Evolutionary conservation across 2,329 filamentous ascomycete species (phyloP).

Genomic region (Fusarium hainanense): DNA sequence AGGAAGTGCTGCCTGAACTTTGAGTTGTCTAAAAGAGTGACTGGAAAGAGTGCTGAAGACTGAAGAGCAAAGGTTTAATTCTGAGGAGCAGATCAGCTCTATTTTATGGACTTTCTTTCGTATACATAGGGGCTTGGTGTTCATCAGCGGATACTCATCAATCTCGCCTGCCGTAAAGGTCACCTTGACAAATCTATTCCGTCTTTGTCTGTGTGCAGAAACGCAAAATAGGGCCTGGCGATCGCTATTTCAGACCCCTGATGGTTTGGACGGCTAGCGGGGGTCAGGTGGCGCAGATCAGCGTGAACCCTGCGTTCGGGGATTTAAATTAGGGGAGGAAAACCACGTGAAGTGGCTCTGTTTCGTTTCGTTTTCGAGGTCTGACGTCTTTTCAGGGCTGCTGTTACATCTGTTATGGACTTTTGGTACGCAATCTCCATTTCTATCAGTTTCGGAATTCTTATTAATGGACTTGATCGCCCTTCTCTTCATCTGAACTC

Average conservation of each 20-base stretch:
- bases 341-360: background rate
- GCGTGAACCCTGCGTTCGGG: background rate
- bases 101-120: slow-evolving; percentile 8
- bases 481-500: background rate
- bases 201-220: background rate
- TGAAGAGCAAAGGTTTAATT: background rate
- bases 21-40: slow-evolving; percentile 31
- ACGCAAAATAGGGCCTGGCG: slow-evolving; percentile 14
- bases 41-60: slow-evolving; percentile 23
- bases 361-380: slow-evolving; percentile 17
- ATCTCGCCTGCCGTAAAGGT: slow-evolving; percentile 6
- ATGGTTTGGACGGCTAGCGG: background rate
- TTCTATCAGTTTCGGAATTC: background rate
- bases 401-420: background rate
- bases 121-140: background rate
- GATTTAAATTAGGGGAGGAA: slow-evolving; percentile 14
- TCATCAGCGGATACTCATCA: slow-evolving; percentile 6
- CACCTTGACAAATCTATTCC: background rate
- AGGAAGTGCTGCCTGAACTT: slow-evolving; percentile 20
- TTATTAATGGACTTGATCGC: background rate
- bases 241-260: slow-evolving; percentile 33
- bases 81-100: background rate
- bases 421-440: background rate
- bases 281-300: slow-evolving; percentile 17
- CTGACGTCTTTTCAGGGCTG: slow-evolving; percentile 4